phyloP scores from a whole-genome alignment of 1,284 basidiomycete species.

The Moniliophthora roreri region DNA sequence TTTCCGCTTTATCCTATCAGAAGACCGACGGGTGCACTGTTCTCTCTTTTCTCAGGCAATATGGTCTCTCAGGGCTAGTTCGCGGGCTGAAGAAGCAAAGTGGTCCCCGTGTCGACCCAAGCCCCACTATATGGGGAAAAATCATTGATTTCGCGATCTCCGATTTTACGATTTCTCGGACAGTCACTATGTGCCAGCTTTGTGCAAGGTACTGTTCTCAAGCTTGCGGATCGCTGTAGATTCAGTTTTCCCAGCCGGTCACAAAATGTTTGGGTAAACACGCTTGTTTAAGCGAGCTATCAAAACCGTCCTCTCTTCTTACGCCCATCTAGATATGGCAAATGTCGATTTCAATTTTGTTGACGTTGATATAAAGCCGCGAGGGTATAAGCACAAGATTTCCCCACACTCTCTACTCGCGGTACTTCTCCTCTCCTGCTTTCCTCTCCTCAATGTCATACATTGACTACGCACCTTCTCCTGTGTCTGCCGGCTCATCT shows the following conservation, averaged over 20 bases:
- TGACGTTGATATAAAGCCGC: background rate
- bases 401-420: background rate
- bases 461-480: background rate
- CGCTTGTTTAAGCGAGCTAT: too few species aligned
- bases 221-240: too few species aligned
- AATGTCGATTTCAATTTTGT: background rate
- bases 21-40: background rate
- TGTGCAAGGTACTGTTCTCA: too few species aligned
- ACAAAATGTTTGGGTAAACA: too few species aligned
- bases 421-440: background rate
- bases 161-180: background rate
- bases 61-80: background rate
- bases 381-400: background rate
- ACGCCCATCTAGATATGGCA: background rate
- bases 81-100: background rate
- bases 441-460: conserved; percentile 4
- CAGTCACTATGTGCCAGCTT: too few species aligned
- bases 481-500: conserved; percentile 16
- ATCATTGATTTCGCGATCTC: background rate
- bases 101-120: conserved; percentile 2
- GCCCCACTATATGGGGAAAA: background rate
- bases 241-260: too few species aligned
- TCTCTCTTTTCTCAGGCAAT: background rate
- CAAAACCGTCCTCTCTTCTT: background rate
- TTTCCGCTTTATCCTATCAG: background rate